Base-by-base conservation (phyloP, 805 yeast genomes). In the Metschnikowia vanudenii region DNA sequence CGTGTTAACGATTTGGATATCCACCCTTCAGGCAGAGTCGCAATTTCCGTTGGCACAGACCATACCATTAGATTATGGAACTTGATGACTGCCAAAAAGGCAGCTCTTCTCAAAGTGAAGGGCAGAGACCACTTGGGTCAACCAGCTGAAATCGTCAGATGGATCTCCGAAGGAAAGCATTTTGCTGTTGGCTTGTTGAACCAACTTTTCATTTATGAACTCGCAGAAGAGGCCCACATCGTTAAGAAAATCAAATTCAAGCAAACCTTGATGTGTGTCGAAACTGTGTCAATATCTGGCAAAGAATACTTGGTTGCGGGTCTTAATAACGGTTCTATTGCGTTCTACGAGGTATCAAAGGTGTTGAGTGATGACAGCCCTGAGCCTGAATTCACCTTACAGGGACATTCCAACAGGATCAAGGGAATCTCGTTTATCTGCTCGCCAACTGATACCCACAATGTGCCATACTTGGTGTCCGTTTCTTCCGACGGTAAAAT, bases 31-130 rank as follows among this genome's bases (percentile, higher is more conserved):
- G 96, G 96, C 12, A 79, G 88, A 67, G 81, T 94, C 47, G 97
- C 97, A 5, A 79, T 94, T 22, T 85, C 95, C 50, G 96, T 90
- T 4, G 88, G 95, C 47, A 82, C 79, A 24, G 99, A 94, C 65
- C 79, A 80, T 51, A 85, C 96, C 6, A 76, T 94, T 31, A 75
- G 92, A 60, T 74, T 94, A 48, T 94, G 99, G 99, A 94, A 94
- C 62, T 73, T 94, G 54, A 92, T 94, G 98, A 92, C 97, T 1
- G 94, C 89, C 12, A 87, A 88, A 63, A 91, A 90, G 66, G 98
- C 98, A 16, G 91, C 96, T 1, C 74, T 79, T 10, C 70, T 91
- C 65, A 90, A 86, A 60, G 68, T 87, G 49, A 84, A 78, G 61
- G 85, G 84, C 33, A 80, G 75, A 50, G 87, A 84, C 59, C 82